Evolutionary conservation across 768 basidiomycete genomes (phyloP), one percentile per base, ranked within the genome.

Genomic region (Phlegmacium glaucopus): DNA sequence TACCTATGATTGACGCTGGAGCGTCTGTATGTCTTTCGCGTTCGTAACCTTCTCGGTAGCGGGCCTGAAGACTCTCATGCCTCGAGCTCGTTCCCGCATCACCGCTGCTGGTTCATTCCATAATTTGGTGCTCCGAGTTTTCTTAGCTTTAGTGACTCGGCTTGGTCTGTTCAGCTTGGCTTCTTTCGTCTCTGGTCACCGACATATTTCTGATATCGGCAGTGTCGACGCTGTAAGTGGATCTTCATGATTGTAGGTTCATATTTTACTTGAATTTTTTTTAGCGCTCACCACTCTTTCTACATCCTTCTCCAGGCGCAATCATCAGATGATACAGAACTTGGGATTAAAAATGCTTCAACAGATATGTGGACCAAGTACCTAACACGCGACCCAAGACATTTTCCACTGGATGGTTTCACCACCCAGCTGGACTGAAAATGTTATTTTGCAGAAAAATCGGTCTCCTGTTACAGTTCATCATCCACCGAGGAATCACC

Each of bases 31-130:
- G 9, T 90, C 91, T 1, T 79, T 87, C 6, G 86, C 87, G 9
- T 90, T 87, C 49, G 86, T 91, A 12, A 67, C 78, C 0, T 79
- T 92, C 42, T 72, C 87, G 3, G 44, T 57, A 22, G 53, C 68
- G 6, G 63, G 62, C 36, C 57, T 76, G 37, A 71, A 72, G 7
- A 66, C 49, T 15, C 64, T 78, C 29, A 58, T 55, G 27, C 69
- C 63, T 34, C 70, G 55, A 22, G 70, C 74, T 4, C 78, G 77
- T 16, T 63, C 83, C 13, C 77, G 85, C 12, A 71, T 94, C 40
- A 72, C 83, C 27, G 73, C 86, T 7, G 81, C 86, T 1, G 91
- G 91, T 2, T 81, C 89, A 13, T 87, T 83, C 53, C 87, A 93
- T 63, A 94, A 93, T 57, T 59, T 90, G 9, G 48, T 82, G 4